These are phyloP conservation scores for Epichloe hybrida DNA, from an alignment of 2,329 filamentous ascomycete species.

Conservation along the genomic window DNA sequence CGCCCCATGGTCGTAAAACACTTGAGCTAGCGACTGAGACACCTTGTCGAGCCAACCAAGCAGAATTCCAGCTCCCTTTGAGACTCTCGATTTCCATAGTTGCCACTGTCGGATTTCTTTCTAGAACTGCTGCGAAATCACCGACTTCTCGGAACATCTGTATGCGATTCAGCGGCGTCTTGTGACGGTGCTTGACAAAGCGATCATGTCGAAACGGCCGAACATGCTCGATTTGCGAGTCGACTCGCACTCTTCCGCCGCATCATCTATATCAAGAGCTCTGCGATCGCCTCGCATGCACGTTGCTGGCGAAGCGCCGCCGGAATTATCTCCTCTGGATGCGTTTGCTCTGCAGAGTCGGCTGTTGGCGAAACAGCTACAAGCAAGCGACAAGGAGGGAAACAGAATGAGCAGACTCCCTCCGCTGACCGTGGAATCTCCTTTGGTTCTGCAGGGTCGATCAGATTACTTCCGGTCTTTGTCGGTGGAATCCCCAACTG, in stretches of 20 bases:
- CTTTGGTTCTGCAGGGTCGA: slow-evolving; percentile 58
- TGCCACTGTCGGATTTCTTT: not conserved
- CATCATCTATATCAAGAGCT: slow-evolving; percentile 34
- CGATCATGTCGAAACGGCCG: slow-evolving; percentile 40
- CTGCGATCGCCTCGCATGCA: slow-evolving; percentile 62
- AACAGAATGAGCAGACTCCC: slow-evolving; percentile 75
- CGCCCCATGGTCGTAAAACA: slow-evolving; percentile 10
- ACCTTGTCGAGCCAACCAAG: slow-evolving; percentile 6
- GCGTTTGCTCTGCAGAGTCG: slow-evolving; percentile 89
- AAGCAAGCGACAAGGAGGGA: slow-evolving; percentile 61
- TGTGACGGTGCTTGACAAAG: slow-evolving; percentile 5
- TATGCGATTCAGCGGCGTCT: slow-evolving; percentile 6
- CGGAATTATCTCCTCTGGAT: slow-evolving; percentile 85
- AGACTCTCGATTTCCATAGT: not conserved
- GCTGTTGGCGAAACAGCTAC: slow-evolving; percentile 72
- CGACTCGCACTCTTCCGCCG: slow-evolving; percentile 37
- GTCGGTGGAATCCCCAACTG: slow-evolving; percentile 47
- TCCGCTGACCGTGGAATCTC: slow-evolving; percentile 69
- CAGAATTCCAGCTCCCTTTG: slow-evolving; percentile 5
- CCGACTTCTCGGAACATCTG: not conserved
- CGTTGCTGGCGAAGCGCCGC: slow-evolving; percentile 68
- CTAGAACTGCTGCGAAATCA: not conserved
- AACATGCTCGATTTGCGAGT: slow-evolving; percentile 46
- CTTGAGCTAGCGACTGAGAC: slow-evolving; percentile 9
- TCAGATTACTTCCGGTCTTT: slow-evolving; percentile 71